Conservation (phyloP, 2,329 filamentous ascomycete species). For the Capronia epimyces region DNA sequence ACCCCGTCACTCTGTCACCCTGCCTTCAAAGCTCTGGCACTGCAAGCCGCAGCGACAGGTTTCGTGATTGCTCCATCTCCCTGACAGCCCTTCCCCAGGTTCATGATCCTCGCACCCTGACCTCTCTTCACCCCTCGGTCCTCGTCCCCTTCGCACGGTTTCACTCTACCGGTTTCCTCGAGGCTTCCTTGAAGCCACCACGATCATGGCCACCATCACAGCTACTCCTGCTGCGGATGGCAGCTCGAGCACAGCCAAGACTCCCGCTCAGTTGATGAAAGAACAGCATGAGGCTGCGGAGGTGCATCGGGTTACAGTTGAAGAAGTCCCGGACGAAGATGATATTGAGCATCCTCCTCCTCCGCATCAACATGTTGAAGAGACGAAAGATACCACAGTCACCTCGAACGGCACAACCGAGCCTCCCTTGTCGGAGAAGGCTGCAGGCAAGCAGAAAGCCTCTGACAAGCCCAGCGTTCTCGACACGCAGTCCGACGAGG, state of each 20-base stretch:
- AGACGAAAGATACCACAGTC: constrained; percentile 30
- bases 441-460: constrained; percentile 62
- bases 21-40: not conserved
- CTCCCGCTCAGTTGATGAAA: constrained; percentile 50
- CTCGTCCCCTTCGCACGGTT: constrained; percentile 20
- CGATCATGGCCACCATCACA: constrained; percentile 20
- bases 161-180: constrained; percentile 20
- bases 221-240: constrained; percentile 23
- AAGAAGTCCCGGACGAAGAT: constrained; percentile 78
- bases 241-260: constrained; percentile 34
- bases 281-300: constrained; percentile 50
- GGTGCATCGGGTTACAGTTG: constrained; percentile 62
- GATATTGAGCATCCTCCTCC: constrained; percentile 55
- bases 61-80: not conserved
- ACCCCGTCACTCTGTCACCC: not conserved
- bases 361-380: constrained; percentile 34
- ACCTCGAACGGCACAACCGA: constrained; percentile 44
- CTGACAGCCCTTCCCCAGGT: not conserved
- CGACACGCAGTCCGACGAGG: constrained; percentile 81
- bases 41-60: not conserved
- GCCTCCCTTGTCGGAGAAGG: constrained; percentile 55
- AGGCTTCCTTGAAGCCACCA: constrained; percentile 23
- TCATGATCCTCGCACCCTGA: constrained; percentile 16
- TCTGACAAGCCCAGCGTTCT: constrained; percentile 47
- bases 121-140: constrained; percentile 14